Evolutionary conservation across 2,329 filamentous ascomycete genomes (phyloP), one percentile per base, ranked within the genome.

Genomic region (Aspergillus brasiliensis): DNA sequence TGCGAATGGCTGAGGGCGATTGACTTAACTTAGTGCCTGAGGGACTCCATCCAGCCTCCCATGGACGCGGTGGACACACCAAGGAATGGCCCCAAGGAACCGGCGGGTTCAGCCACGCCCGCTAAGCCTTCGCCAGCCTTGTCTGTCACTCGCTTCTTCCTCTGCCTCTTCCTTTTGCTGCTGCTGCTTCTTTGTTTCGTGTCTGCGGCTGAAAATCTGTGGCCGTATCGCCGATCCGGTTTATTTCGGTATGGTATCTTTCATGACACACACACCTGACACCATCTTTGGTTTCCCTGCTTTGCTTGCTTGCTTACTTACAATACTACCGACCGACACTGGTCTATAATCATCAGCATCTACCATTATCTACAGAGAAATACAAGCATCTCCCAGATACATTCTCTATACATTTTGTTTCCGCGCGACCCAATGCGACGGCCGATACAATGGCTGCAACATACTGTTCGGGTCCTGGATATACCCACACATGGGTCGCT

Each of bases 391-490:
- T 21, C 25, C 23, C 34, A 21, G 17, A 21, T n/a, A 40, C 25
- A 19, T 1, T 5, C 19, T 17, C 42, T 13, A 38, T 38, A 38
- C 37, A 31, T 31, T 44, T 13, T 44, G 60, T 78, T 96, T 99
- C 62, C 89, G 86, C 34, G 91, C 94, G 27, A 96, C 82, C 95
- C 95, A 99, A 63, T 90, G 87, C 57, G 88, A 91, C 15, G 91
- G 91, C 62, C 82, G 82, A 75, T 98, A 99, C 5, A 86, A 84
- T 58, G 89, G 95, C 73, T 90, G 88, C 68, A 97, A 78, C 91
- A 99, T 95, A 71, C 92, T 97, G 55, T 87, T 80, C 13, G 84
- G 78, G 71, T 98, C 91, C 67, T 92, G 90, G 51, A 98, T 95
- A 72, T 99, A 99, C 7, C 92, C 92, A 62, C 75, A 77, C 40